phyloP scores from a whole-genome alignment of 179 eudicot genomes.

The Carnegiea gigantea region DNA sequence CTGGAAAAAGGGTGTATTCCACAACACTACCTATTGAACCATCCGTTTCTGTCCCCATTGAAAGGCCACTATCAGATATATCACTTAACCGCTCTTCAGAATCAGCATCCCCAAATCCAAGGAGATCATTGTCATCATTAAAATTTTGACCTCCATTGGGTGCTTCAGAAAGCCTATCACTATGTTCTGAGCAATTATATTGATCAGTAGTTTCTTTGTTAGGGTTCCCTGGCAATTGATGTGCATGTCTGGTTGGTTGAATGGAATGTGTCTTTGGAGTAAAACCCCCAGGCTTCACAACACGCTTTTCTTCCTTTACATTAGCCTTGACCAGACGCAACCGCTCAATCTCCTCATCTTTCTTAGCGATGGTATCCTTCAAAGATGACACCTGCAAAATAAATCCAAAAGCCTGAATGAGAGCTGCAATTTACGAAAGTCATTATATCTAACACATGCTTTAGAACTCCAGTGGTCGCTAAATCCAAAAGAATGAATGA shows the following conservation, averaged over 20 bases:
- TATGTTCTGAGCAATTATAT: conserved; percentile 71
- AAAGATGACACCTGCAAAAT: conserved; percentile 57
- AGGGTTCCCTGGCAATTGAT: conserved; percentile 29
- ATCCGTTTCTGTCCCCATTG: conserved; percentile 97
- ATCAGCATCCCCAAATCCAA: conserved; percentile 77
- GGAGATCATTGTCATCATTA: conserved; percentile 65
- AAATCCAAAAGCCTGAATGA: background rate
- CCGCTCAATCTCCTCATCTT: conserved; percentile 77
- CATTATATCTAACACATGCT: background rate
- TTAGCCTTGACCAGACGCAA: conserved; percentile 47
- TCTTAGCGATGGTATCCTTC: conserved; percentile 67
- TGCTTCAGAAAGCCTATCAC: conserved; percentile 73
- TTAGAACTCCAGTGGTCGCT: background rate
- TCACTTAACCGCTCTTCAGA: conserved; percentile 91
- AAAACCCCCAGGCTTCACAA: conserved; percentile 42
- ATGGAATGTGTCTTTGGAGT: conserved; percentile 71
- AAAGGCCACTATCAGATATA: conserved; percentile 91
- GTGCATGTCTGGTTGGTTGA: conserved; percentile 37
- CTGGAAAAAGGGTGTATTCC: conserved; percentile 90
- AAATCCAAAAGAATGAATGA: background rate
- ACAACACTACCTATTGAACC: conserved; percentile 81
- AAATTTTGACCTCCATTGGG: conserved; percentile 39
- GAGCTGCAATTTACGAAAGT: background rate
- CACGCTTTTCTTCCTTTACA: conserved; percentile 46
- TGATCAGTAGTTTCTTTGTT: conserved; percentile 58